Conservation (phyloP, 345 rosid species). For the Eucalyptus marginata region DNA sequence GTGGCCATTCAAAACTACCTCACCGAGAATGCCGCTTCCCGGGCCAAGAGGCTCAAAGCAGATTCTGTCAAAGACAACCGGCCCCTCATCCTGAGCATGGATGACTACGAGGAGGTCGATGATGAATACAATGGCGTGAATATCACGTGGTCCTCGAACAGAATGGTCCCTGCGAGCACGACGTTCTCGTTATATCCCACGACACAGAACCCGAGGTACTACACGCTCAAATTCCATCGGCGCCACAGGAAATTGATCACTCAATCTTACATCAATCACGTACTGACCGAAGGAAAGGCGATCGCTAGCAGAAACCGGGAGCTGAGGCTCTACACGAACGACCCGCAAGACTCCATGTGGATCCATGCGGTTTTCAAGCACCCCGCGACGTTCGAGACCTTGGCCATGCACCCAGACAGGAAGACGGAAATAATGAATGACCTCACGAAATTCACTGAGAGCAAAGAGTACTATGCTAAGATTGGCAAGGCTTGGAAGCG, state of each 20-base stretch:
- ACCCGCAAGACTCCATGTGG: neutral
- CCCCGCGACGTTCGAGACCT: constrained; percentile 6
- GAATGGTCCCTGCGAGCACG: neutral
- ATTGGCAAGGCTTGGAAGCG: constrained; percentile 7
- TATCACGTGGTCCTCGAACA: neutral
- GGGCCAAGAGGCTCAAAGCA: constrained; percentile 1
- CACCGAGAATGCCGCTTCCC: neutral
- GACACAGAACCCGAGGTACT: neutral
- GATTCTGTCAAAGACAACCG: neutral
- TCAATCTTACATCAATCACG: neutral
- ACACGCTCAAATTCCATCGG: neutral
- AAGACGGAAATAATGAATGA: neutral
- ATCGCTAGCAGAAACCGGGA: neutral
- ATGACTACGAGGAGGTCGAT: neutral
- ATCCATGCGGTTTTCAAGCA: constrained; percentile 4
- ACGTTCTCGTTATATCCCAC: neutral
- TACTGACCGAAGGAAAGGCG: neutral
- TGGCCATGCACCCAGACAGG: constrained; percentile 4
- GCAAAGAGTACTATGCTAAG: constrained; percentile 3
- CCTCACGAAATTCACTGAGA: neutral
- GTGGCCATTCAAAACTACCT: constrained; percentile 1
- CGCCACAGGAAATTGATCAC: neutral
- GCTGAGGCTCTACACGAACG: neutral
- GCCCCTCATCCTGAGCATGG: neutral
- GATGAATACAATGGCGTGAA: neutral